Base-by-base conservation (phyloP, 805 yeast genomes). In the Ogataea minuta region DNA sequence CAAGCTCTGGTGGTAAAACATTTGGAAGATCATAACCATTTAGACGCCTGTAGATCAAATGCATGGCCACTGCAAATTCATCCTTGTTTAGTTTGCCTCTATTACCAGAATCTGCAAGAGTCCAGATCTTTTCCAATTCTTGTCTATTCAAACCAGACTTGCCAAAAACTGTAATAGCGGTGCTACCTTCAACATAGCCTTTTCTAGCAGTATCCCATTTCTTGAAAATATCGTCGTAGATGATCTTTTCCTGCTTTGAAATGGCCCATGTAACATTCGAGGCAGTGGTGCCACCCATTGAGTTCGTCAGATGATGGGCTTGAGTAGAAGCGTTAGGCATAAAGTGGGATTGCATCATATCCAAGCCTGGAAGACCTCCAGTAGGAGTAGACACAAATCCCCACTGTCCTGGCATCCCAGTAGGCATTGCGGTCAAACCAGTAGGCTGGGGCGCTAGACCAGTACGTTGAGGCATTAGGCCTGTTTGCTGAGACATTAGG, bases 51-150 rank as follows among this genome's bases (percentile, higher is more conserved):
- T 93, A 91, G 30, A 91, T 91, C 43, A 91, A 71, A 70, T 95
- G 97, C 98, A 91, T 93, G 23, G 98, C 97, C 24, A 93, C 89
- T 0, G 96, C 84, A 67, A 91, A 93, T 61, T 88, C 95, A 59
- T 91, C 96, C 54, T 78, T 80, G 59, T 86, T 85, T 50, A 91
- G 76, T 57, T 77, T 79, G 4, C 97, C 96, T 39, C 83, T 74
- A 60, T 89, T 84, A 39, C 81, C 80, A 11, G 81, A 75, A 60
- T 93, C 98, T 40, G 90, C 77, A 49, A 91, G 71, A 34, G 79
- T 85, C 99, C 99, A 91, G 46, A 93, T 89, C 28, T 80, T 72
- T 62, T 90, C 98, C 46, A 91, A 72, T 54, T 90, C 97, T 4
- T 79, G 71, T 61, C 96, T 79, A 40, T 81, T 72, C 50, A 93